Percentiles rank a stretch among this genome's conserved stretches.
These are phyloP conservation scores for Irpex lacteus DNA, from an alignment of 1,284 basidiomycete genomes.

Conservation along the genomic window DNA sequence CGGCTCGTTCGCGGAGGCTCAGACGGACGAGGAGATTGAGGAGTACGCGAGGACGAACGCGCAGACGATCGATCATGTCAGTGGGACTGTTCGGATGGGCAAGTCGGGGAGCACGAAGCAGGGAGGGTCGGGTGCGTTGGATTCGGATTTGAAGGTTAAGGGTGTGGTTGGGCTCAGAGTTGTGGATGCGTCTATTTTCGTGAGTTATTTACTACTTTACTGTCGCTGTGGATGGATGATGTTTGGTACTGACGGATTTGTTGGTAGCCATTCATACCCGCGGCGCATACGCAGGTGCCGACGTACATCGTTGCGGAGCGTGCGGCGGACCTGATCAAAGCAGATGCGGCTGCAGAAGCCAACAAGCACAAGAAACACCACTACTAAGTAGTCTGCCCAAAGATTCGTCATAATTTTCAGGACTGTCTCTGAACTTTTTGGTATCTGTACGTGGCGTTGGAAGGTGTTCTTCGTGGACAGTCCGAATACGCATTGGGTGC, in stretches of 20 bases:
- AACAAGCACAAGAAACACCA: neutral
- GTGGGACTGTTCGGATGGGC: slow-evolving; percentile 25
- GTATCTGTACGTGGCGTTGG: no score
- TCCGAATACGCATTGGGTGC: no score
- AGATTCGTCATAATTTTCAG: neutral
- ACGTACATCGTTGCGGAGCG: slow-evolving; percentile 1
- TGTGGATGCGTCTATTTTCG: slow-evolving; percentile 21
- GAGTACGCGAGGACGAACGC: slow-evolving; percentile 15
- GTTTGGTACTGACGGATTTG: neutral
- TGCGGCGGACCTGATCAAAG: neutral
- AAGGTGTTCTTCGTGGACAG: no score
- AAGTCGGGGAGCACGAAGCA: neutral
- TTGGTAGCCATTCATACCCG: neutral
- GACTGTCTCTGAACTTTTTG: no score
- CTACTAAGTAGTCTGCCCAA: neutral
- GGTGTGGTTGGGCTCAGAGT: slow-evolving; percentile 16
- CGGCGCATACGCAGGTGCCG: neutral
- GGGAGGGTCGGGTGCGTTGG: slow-evolving; percentile 18
- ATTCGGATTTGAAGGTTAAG: slow-evolving; percentile 4
- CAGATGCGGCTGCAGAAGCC: neutral
- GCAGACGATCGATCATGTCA: slow-evolving; percentile 25
- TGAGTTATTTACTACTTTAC: slow-evolving; percentile 7
- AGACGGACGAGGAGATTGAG: slow-evolving; percentile 24
- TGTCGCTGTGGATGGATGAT: neutral
- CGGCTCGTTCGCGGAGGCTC: slow-evolving; percentile 19